A percentile compares a stretch with the other conserved stretches of the same genome.
Evolutionary conservation across 108 stramenopile genomes (phyloP).

Genomic region (Nitzschia palea): DNA sequence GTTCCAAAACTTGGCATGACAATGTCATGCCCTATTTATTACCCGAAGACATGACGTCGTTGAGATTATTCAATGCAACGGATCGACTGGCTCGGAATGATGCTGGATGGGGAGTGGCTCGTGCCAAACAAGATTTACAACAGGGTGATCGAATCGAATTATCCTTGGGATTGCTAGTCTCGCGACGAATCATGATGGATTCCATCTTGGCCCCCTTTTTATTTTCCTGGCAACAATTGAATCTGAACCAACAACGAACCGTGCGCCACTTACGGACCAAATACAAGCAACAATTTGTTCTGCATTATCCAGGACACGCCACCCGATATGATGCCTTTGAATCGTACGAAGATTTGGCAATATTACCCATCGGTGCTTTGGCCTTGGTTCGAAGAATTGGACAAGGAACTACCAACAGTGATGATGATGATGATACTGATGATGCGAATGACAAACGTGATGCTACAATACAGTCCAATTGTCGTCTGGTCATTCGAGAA

Average conservation of each 20-base stretch:
- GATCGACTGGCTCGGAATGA: not conserved
- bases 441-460: too few species aligned
- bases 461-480: too few species aligned
- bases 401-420: not conserved
- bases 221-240: not conserved
- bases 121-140: not conserved
- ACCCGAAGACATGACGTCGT: not conserved
- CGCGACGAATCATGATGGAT: conserved; percentile 5
- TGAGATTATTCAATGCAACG: not conserved
- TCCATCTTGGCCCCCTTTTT: not conserved
- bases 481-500: conserved; percentile 5
- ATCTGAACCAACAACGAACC: conserved; percentile 4
- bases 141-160: conserved; percentile 11
- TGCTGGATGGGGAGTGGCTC: conserved; percentile 6
- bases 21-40: not conserved
- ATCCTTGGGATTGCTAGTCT: conserved; percentile 10
- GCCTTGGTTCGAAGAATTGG: conserved; percentile 5
- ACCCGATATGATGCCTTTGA: conserved; percentile 15
- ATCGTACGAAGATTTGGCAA: conserved; percentile 12
- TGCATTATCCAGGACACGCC: conserved; percentile 11
- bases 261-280: not conserved
- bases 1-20: not conserved
- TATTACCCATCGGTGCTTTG: conserved; percentile 10
- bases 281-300: conserved; percentile 7
- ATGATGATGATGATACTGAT: too few species aligned